Evolutionary conservation across 2,329 filamentous ascomycete genomes (phyloP).

Genomic region (Metarhizium anisopliae): DNA sequence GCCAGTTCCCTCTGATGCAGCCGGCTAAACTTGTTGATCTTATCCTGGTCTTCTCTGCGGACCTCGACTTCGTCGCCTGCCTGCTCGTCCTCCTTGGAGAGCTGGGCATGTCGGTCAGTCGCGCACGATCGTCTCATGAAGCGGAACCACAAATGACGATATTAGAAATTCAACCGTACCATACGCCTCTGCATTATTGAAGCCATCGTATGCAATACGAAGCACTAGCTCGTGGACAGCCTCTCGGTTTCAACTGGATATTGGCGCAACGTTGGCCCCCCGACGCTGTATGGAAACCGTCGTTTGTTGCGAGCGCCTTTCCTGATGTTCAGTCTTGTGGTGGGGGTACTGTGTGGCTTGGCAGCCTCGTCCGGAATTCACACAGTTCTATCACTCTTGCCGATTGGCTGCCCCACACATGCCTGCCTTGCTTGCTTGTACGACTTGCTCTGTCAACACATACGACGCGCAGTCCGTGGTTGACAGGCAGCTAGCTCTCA

Average conservation of each 20-base stretch:
- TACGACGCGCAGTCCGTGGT: no score
- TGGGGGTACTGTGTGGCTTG: no score
- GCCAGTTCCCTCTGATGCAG: slow-evolving; percentile 77
- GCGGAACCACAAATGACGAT: no score
- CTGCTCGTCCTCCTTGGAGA: slow-evolving; percentile 82
- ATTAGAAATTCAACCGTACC: slow-evolving; percentile 29
- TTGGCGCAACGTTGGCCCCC: not conserved
- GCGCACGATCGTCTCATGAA: not conserved
- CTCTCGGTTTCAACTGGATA: not conserved
- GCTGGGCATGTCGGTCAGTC: slow-evolving; percentile 40
- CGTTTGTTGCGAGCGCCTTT: not conserved
- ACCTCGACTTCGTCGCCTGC: slow-evolving; percentile 84
- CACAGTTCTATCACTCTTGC: not conserved
- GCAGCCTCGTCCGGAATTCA: no score
- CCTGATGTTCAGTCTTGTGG: no score
- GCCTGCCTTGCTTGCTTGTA: no score
- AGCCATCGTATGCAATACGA: slow-evolving; percentile 21
- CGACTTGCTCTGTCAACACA: no score
- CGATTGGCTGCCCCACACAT: not conserved
- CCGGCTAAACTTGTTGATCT: slow-evolving; percentile 96
- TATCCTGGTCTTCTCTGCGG: slow-evolving; percentile 93
- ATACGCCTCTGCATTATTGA: slow-evolving; percentile 51
- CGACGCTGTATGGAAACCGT: not conserved
- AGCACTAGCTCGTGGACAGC: not conserved
- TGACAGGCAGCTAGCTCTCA: no score